Evolutionary conservation across 495 filamentous ascomycete genomes (phyloP).

Genomic region (Cenococcum geophilum): DNA sequence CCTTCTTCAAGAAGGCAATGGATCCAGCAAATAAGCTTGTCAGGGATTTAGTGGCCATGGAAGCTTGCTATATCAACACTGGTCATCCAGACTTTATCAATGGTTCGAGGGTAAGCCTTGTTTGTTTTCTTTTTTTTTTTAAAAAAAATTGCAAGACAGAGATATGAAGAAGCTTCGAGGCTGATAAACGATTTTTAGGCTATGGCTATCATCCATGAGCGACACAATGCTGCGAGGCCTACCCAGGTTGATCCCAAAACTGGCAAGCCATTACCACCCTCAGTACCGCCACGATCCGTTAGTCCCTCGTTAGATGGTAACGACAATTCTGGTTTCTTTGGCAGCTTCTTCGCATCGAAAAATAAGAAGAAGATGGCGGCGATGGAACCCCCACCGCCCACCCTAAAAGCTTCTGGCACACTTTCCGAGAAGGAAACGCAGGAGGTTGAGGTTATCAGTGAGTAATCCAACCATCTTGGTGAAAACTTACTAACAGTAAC

Average conservation of each 20-base stretch:
- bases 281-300: slow-evolving; percentile 58
- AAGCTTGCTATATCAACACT: slow-evolving; percentile 96
- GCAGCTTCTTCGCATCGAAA: slow-evolving; percentile 94
- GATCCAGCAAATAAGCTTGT: slow-evolving; percentile 97
- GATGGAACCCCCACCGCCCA: slow-evolving; percentile 92
- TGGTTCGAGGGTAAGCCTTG: slow-evolving; percentile 47
- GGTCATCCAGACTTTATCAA: slow-evolving; percentile 98
- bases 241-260: slow-evolving; percentile 99
- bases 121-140: neutral
- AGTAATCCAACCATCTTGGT: slow-evolving; percentile 6
- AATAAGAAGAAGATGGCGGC: slow-evolving; percentile 99
- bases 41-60: slow-evolving; percentile 87
- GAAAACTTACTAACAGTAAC: slow-evolving; percentile 17
- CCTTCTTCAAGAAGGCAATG: slow-evolving; percentile 96
- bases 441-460: slow-evolving; percentile 95
- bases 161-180: too few species aligned
- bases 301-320: slow-evolving; percentile 56
- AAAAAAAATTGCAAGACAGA: too few species aligned
- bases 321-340: slow-evolving; percentile 76
- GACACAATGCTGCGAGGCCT: slow-evolving; percentile 70
- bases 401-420: slow-evolving; percentile 85
- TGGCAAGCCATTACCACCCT: slow-evolving; percentile 80
- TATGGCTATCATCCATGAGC: slow-evolving; percentile 96
- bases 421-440: slow-evolving; percentile 86
- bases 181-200: slow-evolving; percentile 39